Percentiles rank a stretch among this genome's conserved stretches.
Evolutionary conservation across 116 monocot genomes (phyloP).

Genomic region (Iris pallida): DNA sequence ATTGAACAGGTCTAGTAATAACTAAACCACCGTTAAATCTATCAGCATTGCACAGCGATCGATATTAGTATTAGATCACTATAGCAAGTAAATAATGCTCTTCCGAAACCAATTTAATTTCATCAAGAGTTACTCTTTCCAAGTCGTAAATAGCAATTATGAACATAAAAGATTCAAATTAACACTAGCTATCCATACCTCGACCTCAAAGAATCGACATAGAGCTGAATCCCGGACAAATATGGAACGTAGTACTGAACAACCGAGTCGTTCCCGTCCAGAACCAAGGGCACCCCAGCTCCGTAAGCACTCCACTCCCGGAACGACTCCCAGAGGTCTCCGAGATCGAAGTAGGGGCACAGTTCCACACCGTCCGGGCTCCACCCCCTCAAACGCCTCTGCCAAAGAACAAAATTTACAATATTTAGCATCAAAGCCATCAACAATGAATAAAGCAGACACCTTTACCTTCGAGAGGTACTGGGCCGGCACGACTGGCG

Average conservation of each 20-base stretch:
- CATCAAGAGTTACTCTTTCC: no score
- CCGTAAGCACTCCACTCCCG: constrained; percentile 97
- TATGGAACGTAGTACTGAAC: constrained; percentile 96
- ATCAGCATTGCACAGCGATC: no score
- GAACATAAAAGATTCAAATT: background rate
- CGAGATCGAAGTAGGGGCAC: constrained; percentile 52
- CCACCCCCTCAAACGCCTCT: constrained; percentile 45
- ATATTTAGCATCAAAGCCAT: background rate
- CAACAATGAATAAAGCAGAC: background rate
- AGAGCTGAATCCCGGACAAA: constrained; percentile 86
- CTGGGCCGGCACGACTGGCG: constrained; percentile 55
- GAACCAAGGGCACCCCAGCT: constrained; percentile 76
- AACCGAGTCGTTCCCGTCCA: constrained; percentile 66
- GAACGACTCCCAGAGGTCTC: constrained; percentile 87
- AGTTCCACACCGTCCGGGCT: constrained; percentile 26
- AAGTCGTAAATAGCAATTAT: background rate
- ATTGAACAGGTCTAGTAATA: no score
- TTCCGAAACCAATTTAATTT: no score
- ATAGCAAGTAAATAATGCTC: no score
- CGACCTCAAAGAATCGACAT: constrained; percentile 44
- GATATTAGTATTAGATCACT: no score
- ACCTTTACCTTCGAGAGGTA: constrained; percentile 47
- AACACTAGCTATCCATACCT: constrained; percentile 27
- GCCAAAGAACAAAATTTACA: constrained; percentile 5
- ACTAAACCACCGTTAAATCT: no score